Evolutionary conservation across 2,329 filamentous ascomycete species (phyloP), one percentile per base, ranked within the genome.

Genomic region (Fusarium sp.): DNA sequence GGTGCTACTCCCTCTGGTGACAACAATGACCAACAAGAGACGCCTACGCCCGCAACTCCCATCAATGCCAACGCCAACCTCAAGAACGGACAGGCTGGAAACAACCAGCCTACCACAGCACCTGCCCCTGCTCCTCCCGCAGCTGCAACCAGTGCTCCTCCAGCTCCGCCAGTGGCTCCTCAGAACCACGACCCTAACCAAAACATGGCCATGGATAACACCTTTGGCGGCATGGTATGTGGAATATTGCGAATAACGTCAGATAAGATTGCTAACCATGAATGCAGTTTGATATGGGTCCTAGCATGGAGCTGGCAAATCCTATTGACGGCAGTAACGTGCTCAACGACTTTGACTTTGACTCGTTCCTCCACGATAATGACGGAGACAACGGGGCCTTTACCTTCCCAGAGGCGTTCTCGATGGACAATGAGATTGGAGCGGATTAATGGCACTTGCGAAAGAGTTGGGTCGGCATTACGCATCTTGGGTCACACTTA

Each of bases 281-380:
- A 4, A 15, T 63, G 10, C 66, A 84, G 80, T 84, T 83, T 79
- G 85, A 87, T 66, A 89, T 89, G 68, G 79, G 78, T 65, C 79
- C 77, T 52, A 62, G 75, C 45, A 86, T 92, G 81, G 88, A 88
- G 65, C 88, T 90, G 79, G 85, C 87, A 64, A 89, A 90, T 72
- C 88, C 89, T 3, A 80, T 88, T 30, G 84, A 85, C 69, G 85
- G 86, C 7, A 83, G 82, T 63, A 87, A 92, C 78, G 90, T 92
- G 38, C 84, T 93, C 57, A 90, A 90, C 76, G 90, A 91, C 73
- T 93, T 93, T 76, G 91, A 93, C 71, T 86, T 93, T 74, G 91
- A 93, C 80, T 91, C 90, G 2, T 93, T 93, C 84, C 83, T 93
- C 9, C 90, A 92, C 72, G 86, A 88, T 68, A 84, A 86, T 69